Evolutionary conservation across 495 filamentous ascomycete species (phyloP).

Genomic region (Amphirosellinia nigrospora): DNA sequence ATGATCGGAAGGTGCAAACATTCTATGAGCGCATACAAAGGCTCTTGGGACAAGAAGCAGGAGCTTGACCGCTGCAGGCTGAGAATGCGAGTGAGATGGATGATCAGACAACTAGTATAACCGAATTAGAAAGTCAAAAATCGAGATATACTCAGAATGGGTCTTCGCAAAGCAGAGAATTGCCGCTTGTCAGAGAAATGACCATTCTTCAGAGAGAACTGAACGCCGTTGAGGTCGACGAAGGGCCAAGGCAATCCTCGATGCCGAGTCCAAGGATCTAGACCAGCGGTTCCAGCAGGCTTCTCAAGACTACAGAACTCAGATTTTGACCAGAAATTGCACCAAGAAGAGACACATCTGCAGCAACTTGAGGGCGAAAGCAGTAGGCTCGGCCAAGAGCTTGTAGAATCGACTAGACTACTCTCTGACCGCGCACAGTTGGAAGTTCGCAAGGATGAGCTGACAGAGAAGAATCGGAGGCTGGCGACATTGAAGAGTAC

Average conservation of each 20-base stretch:
- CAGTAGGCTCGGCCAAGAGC: slow-evolving; percentile 71
- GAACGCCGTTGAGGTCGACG: slow-evolving; percentile 75
- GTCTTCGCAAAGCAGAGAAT: slow-evolving; percentile 72
- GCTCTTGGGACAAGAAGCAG: slow-evolving; percentile 76
- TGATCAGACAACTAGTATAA: slow-evolving; percentile 67
- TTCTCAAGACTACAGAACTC: slow-evolving; percentile 63
- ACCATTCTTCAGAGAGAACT: slow-evolving; percentile 66
- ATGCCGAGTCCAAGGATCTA: slow-evolving; percentile 73
- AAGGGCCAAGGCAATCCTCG: slow-evolving; percentile 79
- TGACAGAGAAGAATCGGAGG: slow-evolving; percentile 70
- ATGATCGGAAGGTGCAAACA: slow-evolving; percentile 71
- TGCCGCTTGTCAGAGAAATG: slow-evolving; percentile 69
- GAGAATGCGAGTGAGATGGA: slow-evolving; percentile 74
- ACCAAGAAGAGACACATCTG: slow-evolving; percentile 65
- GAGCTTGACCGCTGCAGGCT: slow-evolving; percentile 73
- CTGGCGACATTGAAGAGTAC: slow-evolving; percentile 78
- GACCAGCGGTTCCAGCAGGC: slow-evolving; percentile 65
- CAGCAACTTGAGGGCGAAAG: slow-evolving; percentile 70
- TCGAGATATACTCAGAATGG: slow-evolving; percentile 70
- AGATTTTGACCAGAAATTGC: slow-evolving; percentile 72
- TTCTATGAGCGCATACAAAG: slow-evolving; percentile 82
- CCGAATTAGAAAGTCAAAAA: slow-evolving; percentile 70
- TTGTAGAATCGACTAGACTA: slow-evolving; percentile 78
- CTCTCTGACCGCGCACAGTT: slow-evolving; percentile 80
- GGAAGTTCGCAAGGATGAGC: slow-evolving; percentile 76